Evolutionary conservation across 257 asterid genomes (phyloP).

Genomic region (Salvia splendens): DNA sequence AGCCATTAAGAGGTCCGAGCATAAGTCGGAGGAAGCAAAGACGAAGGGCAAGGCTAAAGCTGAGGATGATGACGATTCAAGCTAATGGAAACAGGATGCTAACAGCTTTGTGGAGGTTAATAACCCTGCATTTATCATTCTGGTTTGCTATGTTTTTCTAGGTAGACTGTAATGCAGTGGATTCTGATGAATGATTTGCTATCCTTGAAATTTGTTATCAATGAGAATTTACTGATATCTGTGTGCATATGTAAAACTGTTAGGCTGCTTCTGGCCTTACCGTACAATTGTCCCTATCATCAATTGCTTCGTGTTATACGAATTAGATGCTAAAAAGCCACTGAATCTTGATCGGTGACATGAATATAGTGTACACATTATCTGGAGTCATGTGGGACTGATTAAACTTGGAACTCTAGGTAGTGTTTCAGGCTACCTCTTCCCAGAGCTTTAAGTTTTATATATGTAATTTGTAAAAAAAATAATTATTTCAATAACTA

Average conservation of each 20-base stretch:
- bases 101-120: conserved; percentile 27
- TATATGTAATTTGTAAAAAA: background rate
- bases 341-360: background rate
- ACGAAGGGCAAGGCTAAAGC: conserved; percentile 42
- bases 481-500: no score
- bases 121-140: conserved; percentile 31
- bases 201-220: background rate
- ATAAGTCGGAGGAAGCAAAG: conserved; percentile 41
- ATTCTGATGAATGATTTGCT: conserved; percentile 19
- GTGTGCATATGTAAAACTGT: conserved; percentile 1
- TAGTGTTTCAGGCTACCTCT: background rate
- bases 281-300: background rate
- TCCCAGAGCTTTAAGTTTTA: background rate
- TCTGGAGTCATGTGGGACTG: background rate
- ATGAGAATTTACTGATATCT: conserved; percentile 25
- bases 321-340: background rate
- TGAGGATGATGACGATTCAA: conserved; percentile 39
- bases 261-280: conserved; percentile 12
- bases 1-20: conserved; percentile 63
- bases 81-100: conserved; percentile 1
- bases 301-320: background rate
- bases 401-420: conserved; percentile 3
- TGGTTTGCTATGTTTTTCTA: conserved; percentile 17
- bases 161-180: conserved; percentile 28
- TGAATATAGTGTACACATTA: background rate